Conservation (phyloP, 2,329 filamentous ascomycete genomes). For the Aquanectria penicillioides region DNA sequence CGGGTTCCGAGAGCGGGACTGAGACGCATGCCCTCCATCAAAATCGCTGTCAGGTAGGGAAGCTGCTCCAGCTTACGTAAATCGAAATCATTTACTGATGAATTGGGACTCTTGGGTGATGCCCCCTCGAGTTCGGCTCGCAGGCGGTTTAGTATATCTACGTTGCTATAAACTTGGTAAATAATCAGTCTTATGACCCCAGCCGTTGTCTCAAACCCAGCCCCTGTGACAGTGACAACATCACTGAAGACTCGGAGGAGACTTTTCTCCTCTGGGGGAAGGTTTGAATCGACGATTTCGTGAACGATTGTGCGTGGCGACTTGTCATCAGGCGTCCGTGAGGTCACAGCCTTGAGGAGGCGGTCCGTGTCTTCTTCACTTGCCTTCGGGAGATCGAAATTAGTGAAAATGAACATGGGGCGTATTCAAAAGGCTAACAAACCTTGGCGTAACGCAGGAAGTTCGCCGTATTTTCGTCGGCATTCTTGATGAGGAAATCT, state of each 20-base stretch:
- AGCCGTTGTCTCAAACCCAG: neutral
- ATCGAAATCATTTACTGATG: neutral
- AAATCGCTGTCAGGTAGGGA: neutral
- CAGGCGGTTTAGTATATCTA: neutral
- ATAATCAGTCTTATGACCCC: neutral
- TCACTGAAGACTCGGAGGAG: neutral
- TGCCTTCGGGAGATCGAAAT: neutral
- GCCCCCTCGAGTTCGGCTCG: neutral
- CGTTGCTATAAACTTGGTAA: neutral
- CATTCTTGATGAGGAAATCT: neutral
- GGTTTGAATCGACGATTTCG: neutral
- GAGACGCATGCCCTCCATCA: slow-evolving; percentile 1
- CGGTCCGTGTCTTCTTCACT: neutral
- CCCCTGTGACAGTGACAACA: neutral
- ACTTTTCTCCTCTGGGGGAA: neutral
- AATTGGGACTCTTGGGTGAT: no score
- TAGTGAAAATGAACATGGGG: neutral
- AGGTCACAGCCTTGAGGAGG: neutral
- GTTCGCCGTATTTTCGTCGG: neutral
- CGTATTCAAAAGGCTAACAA: no score
- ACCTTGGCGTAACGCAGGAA: neutral
- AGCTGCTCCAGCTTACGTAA: neutral
- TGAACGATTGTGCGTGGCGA: neutral
- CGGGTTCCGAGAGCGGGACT: neutral
- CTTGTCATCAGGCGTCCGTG: neutral